A percentile compares a stretch with the other conserved stretches of the same genome.
phyloP scores from a whole-genome alignment of 2,329 filamentous ascomycete species.

The Hysterium pulicare region DNA sequence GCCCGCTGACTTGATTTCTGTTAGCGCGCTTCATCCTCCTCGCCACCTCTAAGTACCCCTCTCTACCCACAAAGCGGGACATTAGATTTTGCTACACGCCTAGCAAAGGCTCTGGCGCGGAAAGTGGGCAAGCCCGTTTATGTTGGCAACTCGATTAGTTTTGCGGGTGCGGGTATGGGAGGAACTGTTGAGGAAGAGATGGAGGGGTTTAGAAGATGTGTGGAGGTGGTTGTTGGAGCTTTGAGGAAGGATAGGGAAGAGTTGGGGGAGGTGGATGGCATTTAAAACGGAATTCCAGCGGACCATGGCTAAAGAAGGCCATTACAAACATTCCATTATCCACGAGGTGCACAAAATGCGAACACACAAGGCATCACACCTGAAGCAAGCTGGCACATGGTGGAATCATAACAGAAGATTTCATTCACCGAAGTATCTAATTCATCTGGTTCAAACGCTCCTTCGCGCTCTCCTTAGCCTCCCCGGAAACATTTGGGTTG shows the following conservation, averaged over 20 bases:
- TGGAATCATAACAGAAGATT: no score
- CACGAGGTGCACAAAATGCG: background rate
- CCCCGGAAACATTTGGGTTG: conserved; percentile 56
- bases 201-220: conserved; percentile 74
- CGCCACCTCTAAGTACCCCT: conserved; percentile 70
- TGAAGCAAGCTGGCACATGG: no score
- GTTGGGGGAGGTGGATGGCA: background rate
- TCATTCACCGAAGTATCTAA: background rate
- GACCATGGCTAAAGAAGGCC: no score
- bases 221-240: conserved; percentile 63
- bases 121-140: conserved; percentile 75
- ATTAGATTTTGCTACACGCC: conserved; percentile 79
- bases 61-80: conserved; percentile 74
- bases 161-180: conserved; percentile 69
- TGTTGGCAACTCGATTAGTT: conserved; percentile 81
- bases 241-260: conserved; percentile 27
- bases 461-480: conserved; percentile 56
- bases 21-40: conserved; percentile 42
- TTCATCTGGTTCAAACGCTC: conserved; percentile 48
- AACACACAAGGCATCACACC: background rate
- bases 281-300: no score
- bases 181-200: conserved; percentile 91
- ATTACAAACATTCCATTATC: no score
- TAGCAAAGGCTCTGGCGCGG: conserved; percentile 79
- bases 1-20: background rate